Conservation (phyloP, 768 basidiomycete species). For the Lentinula sp. region DNA sequence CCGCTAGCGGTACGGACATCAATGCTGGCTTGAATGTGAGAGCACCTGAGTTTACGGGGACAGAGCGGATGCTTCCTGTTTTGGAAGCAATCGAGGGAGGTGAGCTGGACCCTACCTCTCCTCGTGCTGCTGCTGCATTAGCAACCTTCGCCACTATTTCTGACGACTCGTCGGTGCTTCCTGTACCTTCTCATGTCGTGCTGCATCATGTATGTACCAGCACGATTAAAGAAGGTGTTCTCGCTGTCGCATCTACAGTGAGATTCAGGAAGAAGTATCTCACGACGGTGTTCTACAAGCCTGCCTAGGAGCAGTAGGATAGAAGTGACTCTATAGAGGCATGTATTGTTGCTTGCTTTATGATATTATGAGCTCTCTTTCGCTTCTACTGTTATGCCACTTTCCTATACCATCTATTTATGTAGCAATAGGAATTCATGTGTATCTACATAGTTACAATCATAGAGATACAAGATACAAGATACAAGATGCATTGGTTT, state of each 20-base stretch:
- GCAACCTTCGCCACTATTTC: slow-evolving; percentile 30
- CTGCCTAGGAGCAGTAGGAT: slow-evolving; percentile 15
- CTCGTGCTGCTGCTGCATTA: slow-evolving; percentile 28
- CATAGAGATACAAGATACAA: not conserved
- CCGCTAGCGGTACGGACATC: slow-evolving; percentile 19
- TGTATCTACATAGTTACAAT: not conserved
- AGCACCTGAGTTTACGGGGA: slow-evolving; percentile 10
- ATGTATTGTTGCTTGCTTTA: not conserved
- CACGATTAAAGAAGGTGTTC: slow-evolving; percentile 87
- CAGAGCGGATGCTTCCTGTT: slow-evolving; percentile 9
- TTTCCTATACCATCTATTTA: slow-evolving; percentile 2
- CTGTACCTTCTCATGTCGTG: slow-evolving; percentile 91
- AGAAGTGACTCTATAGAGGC: not conserved
- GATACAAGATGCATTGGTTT: not conserved
- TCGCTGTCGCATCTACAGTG: slow-evolving; percentile 89
- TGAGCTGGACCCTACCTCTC: slow-evolving; percentile 24
- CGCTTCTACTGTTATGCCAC: not conserved
- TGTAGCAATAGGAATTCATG: not conserved
- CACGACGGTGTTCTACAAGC: slow-evolving; percentile 82
- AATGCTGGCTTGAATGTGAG: slow-evolving; percentile 11
- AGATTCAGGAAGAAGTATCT: slow-evolving; percentile 91
- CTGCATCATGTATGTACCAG: slow-evolving; percentile 93
- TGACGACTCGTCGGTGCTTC: slow-evolving; percentile 87
- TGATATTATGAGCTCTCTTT: not conserved
- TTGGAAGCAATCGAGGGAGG: slow-evolving; percentile 19